Evolutionary conservation across 2,329 filamentous ascomycete species (phyloP).

Genomic region (Alternaria alternata): DNA sequence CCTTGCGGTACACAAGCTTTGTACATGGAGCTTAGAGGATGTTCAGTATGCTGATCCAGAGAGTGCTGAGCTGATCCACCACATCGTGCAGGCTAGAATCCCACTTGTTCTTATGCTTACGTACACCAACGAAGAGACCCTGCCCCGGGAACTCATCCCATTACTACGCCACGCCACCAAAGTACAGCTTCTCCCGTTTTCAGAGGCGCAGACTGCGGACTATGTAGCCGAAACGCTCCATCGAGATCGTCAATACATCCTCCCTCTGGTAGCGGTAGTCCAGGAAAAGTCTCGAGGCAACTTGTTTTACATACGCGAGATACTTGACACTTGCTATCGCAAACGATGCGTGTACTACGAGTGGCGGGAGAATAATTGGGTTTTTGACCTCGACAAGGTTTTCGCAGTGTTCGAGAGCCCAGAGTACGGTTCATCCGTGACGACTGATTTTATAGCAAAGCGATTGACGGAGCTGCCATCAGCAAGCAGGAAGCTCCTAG

Average conservation of each 20-base stretch:
- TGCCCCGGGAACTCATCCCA: conserved; percentile 48
- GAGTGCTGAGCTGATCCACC: conserved; percentile 81
- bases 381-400: conserved; percentile 81
- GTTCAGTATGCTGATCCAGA: conserved; percentile 90
- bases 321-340: conserved; percentile 85
- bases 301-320: conserved; percentile 89
- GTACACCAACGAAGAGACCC: conserved; percentile 52
- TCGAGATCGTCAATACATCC: conserved; percentile 72
- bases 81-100: conserved; percentile 79
- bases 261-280: conserved; percentile 81
- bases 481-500: conserved; percentile 78
- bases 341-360: conserved; percentile 92
- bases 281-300: conserved; percentile 90
- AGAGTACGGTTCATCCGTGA: conserved; percentile 79
- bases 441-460: conserved; percentile 82
- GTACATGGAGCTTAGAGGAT: conserved; percentile 89
- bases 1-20: conserved; percentile 82
- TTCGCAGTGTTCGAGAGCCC: conserved; percentile 85
- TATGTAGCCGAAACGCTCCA: conserved; percentile 86
- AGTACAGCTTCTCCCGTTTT: conserved; percentile 76
- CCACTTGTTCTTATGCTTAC: conserved; percentile 77
- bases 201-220: conserved; percentile 79
- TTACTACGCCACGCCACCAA: conserved; percentile 62
- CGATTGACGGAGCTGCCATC: conserved; percentile 78
- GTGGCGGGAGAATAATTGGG: conserved; percentile 81